Evolutionary conservation across 495 filamentous ascomycete genomes (phyloP), one percentile per base, ranked within the genome.

Genomic region (Hyphodiscus hymeniophilus): DNA sequence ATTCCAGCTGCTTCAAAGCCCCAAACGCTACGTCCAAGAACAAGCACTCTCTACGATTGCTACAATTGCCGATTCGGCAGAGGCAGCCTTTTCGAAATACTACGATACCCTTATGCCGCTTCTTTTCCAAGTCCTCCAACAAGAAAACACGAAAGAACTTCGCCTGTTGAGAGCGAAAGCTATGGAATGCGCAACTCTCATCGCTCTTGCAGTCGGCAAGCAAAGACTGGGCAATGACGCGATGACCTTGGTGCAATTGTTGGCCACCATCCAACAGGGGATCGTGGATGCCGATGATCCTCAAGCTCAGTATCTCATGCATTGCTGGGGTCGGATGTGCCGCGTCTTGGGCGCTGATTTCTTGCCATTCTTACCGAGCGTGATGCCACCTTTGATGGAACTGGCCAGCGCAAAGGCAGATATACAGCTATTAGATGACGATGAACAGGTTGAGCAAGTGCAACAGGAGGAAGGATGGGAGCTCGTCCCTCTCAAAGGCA

Each of bases 311-410:
- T 99, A 99, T 63, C 79, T 99, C 15, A 84, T 97, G 59, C 94
- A 99, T 72, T 99, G 92, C 70, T 99, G 94, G 94, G 94, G 94
- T 38, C 80, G 94, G 22, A 97, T 99, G 94, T 96, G 90, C 65
- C 84, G 92, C 39, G 91, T 97, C 16, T 74, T 99, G 47, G 89
- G 84, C 38, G 68, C 76, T 35, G 89, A 94, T 55, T 99, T 99
- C 64, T 74, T 97, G 13, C 89, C 89, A 18, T 99, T 89, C 69
- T 75, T 97, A 38, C 78, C 82, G 6, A 87, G 79, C 45, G 94
- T 99, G 35, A 96, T 99, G 81, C 91, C 91, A 15, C 94, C 94
- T 36, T 74, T 99, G 47, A 71, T 95, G 47, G 79, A 94, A 55
- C 75, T 97, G 40, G 94, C 92, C 7, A 85, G 85, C 45, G 94